Percentiles rank a stretch among this genome's conserved stretches.
These are phyloP conservation scores for Podila horticola DNA, from an alignment of 192 early-diverging fungal genomes.

Conservation along the genomic window DNA sequence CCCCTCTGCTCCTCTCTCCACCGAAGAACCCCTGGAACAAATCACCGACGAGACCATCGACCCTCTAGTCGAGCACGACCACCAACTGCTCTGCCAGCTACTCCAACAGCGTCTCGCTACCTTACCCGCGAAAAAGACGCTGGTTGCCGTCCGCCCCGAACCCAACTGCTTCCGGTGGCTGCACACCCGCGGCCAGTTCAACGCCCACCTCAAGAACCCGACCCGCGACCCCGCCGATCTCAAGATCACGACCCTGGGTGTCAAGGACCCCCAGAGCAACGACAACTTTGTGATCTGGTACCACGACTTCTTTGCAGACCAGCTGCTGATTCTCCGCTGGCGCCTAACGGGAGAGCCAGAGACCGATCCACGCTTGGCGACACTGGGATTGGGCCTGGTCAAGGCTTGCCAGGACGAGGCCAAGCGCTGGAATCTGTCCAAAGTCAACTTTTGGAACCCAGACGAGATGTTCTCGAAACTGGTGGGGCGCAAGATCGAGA, in stretches of 20 bases:
- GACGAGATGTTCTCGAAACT: conserved; percentile 13
- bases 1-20: not conserved
- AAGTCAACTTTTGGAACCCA: conserved; percentile 31
- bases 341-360: conserved; percentile 12
- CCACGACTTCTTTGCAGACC: conserved; percentile 44
- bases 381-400: conserved; percentile 14
- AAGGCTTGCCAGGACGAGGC: conserved; percentile 34
- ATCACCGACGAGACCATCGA: conserved; percentile 6
- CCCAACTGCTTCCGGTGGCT: conserved; percentile 33
- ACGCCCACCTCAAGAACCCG: conserved; percentile 10
- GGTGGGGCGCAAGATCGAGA: conserved; percentile 20
- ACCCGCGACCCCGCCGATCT: conserved; percentile 6
- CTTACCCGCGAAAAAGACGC: not conserved
- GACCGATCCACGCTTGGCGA: not conserved
- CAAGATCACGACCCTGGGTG: conserved; percentile 5
- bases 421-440: conserved; percentile 30
- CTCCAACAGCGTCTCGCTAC: not conserved
- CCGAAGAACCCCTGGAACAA: not conserved
- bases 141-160: conserved; percentile 32
- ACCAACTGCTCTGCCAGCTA: conserved; percentile 13
- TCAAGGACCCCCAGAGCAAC: conserved; percentile 5
- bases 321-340: conserved; percentile 42
- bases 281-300: conserved; percentile 42
- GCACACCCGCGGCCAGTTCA: conserved; percentile 26
- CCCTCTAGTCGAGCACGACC: conserved; percentile 3